These are phyloP conservation scores for Leptomonas seymouri DNA, from an alignment of 208 protist species.

Conservation along the genomic window DNA sequence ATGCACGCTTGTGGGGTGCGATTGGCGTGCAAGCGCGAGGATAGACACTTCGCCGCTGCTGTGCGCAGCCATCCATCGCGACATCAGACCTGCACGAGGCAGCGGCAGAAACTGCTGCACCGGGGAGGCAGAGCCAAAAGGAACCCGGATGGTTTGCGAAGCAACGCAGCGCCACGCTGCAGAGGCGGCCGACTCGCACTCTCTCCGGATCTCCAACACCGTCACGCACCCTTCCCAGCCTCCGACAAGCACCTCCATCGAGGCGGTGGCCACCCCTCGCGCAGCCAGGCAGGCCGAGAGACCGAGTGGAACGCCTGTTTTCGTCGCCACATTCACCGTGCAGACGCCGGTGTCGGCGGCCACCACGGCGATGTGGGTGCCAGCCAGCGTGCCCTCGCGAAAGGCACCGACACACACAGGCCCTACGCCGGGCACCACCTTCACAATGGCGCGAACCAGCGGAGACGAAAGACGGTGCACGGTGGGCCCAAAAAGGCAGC, in stretches of 20 bases:
- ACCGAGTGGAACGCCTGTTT: neutral
- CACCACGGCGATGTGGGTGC: slow-evolving; percentile 7
- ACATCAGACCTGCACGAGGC: slow-evolving; percentile 10
- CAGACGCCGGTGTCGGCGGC: neutral
- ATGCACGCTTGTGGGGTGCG: neutral
- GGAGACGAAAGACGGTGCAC: slow-evolving; percentile 11
- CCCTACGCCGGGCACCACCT: slow-evolving; percentile 27
- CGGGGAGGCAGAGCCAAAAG: slow-evolving; percentile 14
- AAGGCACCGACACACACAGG: slow-evolving; percentile 25
- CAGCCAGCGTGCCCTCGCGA: neutral
- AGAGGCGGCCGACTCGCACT: neutral
- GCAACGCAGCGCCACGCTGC: slow-evolving; percentile 21
- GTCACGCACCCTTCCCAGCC: slow-evolving; percentile 31
- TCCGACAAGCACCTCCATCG: slow-evolving; percentile 22
- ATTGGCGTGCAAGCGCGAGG: slow-evolving; percentile 4
- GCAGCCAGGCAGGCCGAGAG: neutral
- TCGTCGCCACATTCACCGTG: neutral
- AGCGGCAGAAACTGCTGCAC: slow-evolving; percentile 27
- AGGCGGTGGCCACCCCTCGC: neutral
- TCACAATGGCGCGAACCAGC: slow-evolving; percentile 25
- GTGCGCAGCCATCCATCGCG: slow-evolving; percentile 33
- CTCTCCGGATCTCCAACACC: slow-evolving; percentile 5
- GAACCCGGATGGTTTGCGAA: neutral
- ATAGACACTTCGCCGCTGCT: slow-evolving; percentile 33
- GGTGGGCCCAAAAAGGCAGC: slow-evolving; percentile 7